phyloP scores from a whole-genome alignment of 495 filamentous ascomycete species.

The Cercophora samala region DNA sequence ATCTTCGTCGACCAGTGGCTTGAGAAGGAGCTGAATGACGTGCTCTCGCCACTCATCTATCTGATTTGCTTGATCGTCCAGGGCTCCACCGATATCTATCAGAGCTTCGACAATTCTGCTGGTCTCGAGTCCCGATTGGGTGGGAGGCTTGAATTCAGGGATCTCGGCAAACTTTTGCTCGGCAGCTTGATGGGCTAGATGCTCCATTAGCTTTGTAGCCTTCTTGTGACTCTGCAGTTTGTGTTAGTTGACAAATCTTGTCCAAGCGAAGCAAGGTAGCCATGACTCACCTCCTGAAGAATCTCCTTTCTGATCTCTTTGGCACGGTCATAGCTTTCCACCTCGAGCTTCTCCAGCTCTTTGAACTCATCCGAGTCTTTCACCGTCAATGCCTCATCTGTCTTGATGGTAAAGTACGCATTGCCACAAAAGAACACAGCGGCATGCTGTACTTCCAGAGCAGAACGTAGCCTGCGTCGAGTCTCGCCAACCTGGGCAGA shows the following conservation, averaged over 20 bases:
- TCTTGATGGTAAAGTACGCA: slow-evolving; percentile 77
- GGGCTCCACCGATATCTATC: slow-evolving; percentile 41
- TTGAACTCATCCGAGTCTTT: slow-evolving; percentile 65
- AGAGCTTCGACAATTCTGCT: slow-evolving; percentile 31
- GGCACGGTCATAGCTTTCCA: slow-evolving; percentile 68
- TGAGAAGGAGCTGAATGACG: slow-evolving; percentile 64
- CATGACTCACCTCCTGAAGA: slow-evolving; percentile 45
- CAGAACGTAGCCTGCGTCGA: slow-evolving; percentile 61
- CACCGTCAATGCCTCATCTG: slow-evolving; percentile 55
- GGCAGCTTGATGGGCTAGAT: slow-evolving; percentile 43
- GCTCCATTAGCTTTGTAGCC: slow-evolving; percentile 43
- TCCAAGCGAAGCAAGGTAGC: neutral
- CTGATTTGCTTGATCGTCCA: slow-evolving; percentile 67
- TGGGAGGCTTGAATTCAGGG: slow-evolving; percentile 45
- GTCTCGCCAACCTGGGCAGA: slow-evolving; percentile 50
- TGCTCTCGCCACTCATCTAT: slow-evolving; percentile 71
- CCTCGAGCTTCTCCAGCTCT: slow-evolving; percentile 64
- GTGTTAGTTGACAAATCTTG: slow-evolving; percentile 16
- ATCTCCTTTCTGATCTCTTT: slow-evolving; percentile 76
- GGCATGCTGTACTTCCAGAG: slow-evolving; percentile 77
- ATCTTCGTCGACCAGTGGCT: slow-evolving; percentile 80
- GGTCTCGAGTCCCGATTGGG: slow-evolving; percentile 37
- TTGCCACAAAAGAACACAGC: slow-evolving; percentile 83
- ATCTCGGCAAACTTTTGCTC: slow-evolving; percentile 60
- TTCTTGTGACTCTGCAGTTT: slow-evolving; percentile 28